These are phyloP conservation scores for Galerina sulciceps DNA, from an alignment of 768 basidiomycete genomes.

Conservation along the genomic window DNA sequence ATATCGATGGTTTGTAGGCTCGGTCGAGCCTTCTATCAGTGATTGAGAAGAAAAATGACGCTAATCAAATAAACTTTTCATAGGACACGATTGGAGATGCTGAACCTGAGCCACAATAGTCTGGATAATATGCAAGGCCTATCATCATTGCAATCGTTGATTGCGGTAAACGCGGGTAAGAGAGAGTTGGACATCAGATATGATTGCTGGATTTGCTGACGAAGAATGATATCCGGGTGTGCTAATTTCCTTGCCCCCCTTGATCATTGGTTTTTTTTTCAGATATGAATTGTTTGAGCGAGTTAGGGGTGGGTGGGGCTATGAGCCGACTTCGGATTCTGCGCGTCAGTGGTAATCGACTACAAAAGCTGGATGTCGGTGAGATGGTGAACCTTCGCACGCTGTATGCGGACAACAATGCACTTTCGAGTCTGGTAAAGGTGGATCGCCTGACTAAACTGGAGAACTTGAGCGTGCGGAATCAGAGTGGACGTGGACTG, in stretches of 20 bases:
- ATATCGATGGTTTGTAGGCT: constrained; percentile 67
- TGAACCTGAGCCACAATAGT: constrained; percentile 82
- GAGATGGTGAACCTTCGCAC: constrained; percentile 77
- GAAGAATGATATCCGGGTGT: background rate
- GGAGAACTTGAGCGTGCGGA: constrained; percentile 90
- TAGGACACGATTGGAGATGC: constrained; percentile 67
- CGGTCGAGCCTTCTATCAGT: no score
- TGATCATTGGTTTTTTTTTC: background rate
- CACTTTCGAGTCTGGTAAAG: constrained; percentile 52
- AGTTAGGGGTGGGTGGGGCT: constrained; percentile 53
- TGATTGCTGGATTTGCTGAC: constrained; percentile 11
- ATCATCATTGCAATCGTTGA: constrained; percentile 61
- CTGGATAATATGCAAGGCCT: constrained; percentile 64
- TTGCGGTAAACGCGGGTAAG: constrained; percentile 85
- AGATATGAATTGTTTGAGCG: constrained; percentile 42
- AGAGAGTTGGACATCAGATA: constrained; percentile 24
- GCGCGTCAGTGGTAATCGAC: constrained; percentile 80
- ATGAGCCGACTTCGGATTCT: constrained; percentile 83
- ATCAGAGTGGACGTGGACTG: constrained; percentile 80
- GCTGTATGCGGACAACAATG: constrained; percentile 91
- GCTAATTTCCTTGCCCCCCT: background rate
- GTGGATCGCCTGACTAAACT: constrained; percentile 67
- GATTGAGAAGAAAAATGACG: background rate
- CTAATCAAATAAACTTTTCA: constrained; percentile 15
- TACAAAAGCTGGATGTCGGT: constrained; percentile 67